A percentile compares a stretch with the other conserved stretches of the same genome.
These are phyloP conservation scores for Galerina sulciceps DNA, from an alignment of 768 basidiomycete genomes.

Conservation along the genomic window DNA sequence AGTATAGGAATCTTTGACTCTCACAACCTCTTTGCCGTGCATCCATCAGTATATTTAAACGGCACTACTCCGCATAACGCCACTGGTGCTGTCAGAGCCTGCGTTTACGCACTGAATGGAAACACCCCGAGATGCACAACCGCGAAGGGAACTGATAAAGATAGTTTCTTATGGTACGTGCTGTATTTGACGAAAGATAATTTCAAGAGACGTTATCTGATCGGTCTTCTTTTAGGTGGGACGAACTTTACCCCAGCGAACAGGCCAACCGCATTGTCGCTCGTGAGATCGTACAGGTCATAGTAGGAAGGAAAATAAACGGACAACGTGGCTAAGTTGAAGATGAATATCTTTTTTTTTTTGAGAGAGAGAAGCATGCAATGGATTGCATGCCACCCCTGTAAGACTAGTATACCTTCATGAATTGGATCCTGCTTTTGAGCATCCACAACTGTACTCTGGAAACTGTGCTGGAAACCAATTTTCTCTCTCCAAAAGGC, in stretches of 20 bases:
- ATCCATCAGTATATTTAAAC: constrained; percentile 59
- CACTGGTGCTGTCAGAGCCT: constrained; percentile 53
- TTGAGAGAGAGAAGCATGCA: background rate
- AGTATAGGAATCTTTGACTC: constrained; percentile 62
- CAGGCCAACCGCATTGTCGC: constrained; percentile 18
- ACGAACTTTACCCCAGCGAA: constrained; percentile 16
- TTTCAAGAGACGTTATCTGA: background rate
- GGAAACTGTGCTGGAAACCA: too few species aligned
- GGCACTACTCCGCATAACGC: constrained; percentile 66
- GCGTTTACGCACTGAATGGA: constrained; percentile 43
- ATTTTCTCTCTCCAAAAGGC: too few species aligned
- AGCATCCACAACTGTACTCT: too few species aligned
- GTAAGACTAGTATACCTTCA: too few species aligned
- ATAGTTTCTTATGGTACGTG: constrained; percentile 57
- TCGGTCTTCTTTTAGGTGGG: background rate
- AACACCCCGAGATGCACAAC: constrained; percentile 34
- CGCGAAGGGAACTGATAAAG: constrained; percentile 46
- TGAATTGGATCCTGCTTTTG: too few species aligned
- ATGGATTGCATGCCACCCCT: background rate
- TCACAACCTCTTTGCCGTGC: constrained; percentile 55
- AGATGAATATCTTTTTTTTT: background rate
- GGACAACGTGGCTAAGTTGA: constrained; percentile 17
- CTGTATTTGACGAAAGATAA: background rate
- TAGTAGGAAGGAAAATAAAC: constrained; percentile 13
- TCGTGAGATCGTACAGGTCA: constrained; percentile 14